Evolutionary conservation across 225 moss, liverwort and hornwort species (phyloP).

Genomic region (Sphagnum contortum): DNA sequence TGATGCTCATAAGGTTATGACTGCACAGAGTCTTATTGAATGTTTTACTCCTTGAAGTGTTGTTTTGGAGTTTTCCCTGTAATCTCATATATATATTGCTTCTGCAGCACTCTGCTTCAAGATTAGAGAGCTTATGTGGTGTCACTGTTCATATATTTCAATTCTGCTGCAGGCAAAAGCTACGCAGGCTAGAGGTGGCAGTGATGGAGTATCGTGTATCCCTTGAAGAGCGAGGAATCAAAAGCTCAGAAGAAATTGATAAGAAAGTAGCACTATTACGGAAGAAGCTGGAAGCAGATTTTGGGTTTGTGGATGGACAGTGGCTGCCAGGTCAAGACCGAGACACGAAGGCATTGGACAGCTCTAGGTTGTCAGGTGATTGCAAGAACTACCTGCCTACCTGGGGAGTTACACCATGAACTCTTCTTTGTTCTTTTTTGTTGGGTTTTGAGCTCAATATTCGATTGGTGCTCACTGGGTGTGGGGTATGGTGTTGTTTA

Average conservation of each 20-base stretch:
- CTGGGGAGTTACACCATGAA: neutral
- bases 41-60: no score
- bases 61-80: no score
- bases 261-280: slow-evolving; percentile 70
- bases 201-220: slow-evolving; percentile 92
- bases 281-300: slow-evolving; percentile 77
- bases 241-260: slow-evolving; percentile 83
- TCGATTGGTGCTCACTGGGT: neutral
- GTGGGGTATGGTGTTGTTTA: neutral
- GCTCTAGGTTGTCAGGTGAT: slow-evolving; percentile 59
- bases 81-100: no score
- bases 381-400: neutral
- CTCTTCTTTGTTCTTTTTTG: neutral
- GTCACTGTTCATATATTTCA: neutral
- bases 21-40: no score
- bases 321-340: slow-evolving; percentile 51
- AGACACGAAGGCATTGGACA: slow-evolving; percentile 66
- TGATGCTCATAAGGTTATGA: no score
- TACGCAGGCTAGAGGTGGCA: slow-evolving; percentile 90
- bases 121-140: no score
- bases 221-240: slow-evolving; percentile 90
- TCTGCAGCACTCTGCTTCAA: no score
- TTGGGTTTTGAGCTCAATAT: neutral
- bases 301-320: slow-evolving; percentile 66
- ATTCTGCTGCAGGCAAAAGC: slow-evolving; percentile 66